These are phyloP conservation scores for Hippophae tibetana DNA, from an alignment of 306 rosid species.

Conservation along the genomic window DNA sequence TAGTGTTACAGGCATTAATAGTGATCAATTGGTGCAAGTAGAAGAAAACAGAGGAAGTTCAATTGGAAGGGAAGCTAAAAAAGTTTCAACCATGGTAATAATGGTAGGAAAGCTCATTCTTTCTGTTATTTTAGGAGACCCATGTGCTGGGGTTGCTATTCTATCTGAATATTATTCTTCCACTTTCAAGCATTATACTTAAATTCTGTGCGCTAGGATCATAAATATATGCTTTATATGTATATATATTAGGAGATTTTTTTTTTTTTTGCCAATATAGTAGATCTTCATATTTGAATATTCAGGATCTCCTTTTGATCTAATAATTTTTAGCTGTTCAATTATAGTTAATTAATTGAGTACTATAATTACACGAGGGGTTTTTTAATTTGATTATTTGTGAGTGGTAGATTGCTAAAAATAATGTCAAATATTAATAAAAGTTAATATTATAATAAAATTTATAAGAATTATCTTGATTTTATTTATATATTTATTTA, in stretches of 20 bases:
- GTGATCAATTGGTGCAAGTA: constrained; percentile 6
- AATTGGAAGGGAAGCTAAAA: constrained; percentile 4
- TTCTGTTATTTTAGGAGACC: constrained; percentile 38
- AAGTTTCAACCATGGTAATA: constrained; percentile 7
- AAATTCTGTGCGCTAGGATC: background rate
- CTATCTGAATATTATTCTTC: background rate
- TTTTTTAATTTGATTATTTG: too few relatives aligned
- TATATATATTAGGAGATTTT: too few relatives aligned
- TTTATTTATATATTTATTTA: too few relatives aligned
- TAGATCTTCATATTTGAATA: too few relatives aligned
- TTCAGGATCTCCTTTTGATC: too few relatives aligned
- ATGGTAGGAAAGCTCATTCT: constrained; percentile 25
- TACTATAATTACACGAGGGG: too few relatives aligned
- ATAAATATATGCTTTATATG: too few relatives aligned
- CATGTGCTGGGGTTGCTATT: constrained; percentile 8
- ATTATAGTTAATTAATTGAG: constrained; percentile 1
- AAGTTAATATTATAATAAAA: too few relatives aligned
- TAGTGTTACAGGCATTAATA: background rate
- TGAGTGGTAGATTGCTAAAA: too few relatives aligned
- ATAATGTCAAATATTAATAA: too few relatives aligned
- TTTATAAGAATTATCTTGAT: too few relatives aligned
- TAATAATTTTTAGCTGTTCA: background rate
- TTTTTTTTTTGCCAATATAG: too few relatives aligned
- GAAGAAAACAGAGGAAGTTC: constrained; percentile 5
- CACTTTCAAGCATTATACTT: background rate